Base-by-base conservation (phyloP, 352 stramenopile genomes). In the Phytopythium montanum region DNA sequence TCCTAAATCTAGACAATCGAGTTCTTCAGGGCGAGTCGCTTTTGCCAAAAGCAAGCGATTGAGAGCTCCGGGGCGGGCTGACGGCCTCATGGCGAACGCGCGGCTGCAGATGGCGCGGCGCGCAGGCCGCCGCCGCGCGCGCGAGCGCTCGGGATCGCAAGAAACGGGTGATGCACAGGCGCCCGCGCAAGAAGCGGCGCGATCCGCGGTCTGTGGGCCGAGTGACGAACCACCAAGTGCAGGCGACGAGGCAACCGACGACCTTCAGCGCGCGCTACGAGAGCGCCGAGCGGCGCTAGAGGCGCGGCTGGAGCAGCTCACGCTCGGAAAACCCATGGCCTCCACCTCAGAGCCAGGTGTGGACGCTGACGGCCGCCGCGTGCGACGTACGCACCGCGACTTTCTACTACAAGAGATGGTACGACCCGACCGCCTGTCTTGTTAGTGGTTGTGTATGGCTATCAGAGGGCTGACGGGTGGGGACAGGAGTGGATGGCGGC, bases 401-500 rank as follows among this genome's bases (percentile, higher is more conserved):
- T 94, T 82, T 60, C 54, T 94, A 25, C 70, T 94, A 1, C 85
- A 94, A 58, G 85, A 94, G 63, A 94, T 94, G 85, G 73, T 82
- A 51, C 28, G 55, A 61, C 51, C 42, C 21, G 16, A 55, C 42
- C 21, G 16, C 16, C 2, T 42, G 36, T 42, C 14, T 9, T 21
- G 16, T 18, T 14, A 16, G n/a, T 42, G 36, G 3, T 21, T 16
- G 33, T 0, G 6, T 12, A 1, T 38, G 33, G 33, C 5, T 38
- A 12, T 3, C 33, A 38, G 33, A 12, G 0, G 9, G 33, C 33
- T 38, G 19, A n/a, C 6, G 26, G 13, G 41, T 9, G 21, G 5
- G 42, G 9, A 34, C 33, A 74, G 80, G 76, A 90, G 62, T 98
- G 94, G 94, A 97, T 98, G 88, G 76, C 92, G 6, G 86, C 89